These are phyloP conservation scores for Cyclotella atomus DNA, from an alignment of 108 stramenopile genomes.

Conservation along the genomic window DNA sequence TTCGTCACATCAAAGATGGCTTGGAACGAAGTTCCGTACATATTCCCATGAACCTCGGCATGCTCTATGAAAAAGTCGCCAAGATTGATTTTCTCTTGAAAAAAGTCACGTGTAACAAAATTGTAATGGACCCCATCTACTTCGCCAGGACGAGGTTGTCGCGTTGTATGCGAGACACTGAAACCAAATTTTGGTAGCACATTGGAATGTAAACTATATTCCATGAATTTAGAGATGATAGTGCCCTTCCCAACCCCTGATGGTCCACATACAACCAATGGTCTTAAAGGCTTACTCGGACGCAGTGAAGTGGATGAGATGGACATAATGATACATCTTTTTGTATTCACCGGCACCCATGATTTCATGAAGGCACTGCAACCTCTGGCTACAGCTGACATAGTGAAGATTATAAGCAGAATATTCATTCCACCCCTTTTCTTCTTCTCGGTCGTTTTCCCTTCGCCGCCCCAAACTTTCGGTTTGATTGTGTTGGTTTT, in stretches of 20 bases:
- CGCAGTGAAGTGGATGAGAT: background rate
- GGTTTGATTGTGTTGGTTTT: no score
- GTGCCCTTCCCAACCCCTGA: slow-evolving; percentile 69
- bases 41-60: slow-evolving; percentile 96
- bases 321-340: background rate
- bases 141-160: slow-evolving; percentile 88
- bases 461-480: no score
- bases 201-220: background rate
- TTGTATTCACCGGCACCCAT: background rate
- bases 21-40: slow-evolving; percentile 92
- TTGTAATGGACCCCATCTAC: slow-evolving; percentile 91
- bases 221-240: slow-evolving; percentile 49
- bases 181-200: slow-evolving; percentile 63
- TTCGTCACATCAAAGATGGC: slow-evolving; percentile 67
- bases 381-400: background rate
- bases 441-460: no score
- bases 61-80: slow-evolving; percentile 85
- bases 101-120: slow-evolving; percentile 68
- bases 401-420: background rate
- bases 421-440: background rate
- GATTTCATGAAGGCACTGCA: background rate
- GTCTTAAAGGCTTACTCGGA: background rate
- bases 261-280: slow-evolving; percentile 47
- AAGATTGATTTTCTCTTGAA: slow-evolving; percentile 55
- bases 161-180: slow-evolving; percentile 90